Evolutionary conservation across 495 filamentous ascomycete genomes (phyloP).

Genomic region (Astrocystis sublimbata): DNA sequence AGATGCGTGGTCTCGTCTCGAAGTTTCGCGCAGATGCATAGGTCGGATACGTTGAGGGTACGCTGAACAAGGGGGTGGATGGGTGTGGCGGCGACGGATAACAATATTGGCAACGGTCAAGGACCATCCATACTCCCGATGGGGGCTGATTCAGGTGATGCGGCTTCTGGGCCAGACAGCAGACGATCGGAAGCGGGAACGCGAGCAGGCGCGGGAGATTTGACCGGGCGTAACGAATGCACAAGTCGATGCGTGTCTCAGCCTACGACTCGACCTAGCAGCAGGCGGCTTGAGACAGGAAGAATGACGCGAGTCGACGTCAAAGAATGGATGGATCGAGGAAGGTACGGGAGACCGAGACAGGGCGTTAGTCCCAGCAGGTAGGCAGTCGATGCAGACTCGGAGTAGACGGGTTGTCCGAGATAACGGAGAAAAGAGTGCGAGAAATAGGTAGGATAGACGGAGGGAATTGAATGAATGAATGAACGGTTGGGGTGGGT

Average conservation of each 20-base stretch:
- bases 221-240: not conserved
- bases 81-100: not conserved
- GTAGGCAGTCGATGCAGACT: not conserved
- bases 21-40: slow-evolving; percentile 3
- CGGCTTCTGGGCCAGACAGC: not conserved
- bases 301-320: slow-evolving; percentile 3
- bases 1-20: not conserved
- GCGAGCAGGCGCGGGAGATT: not conserved
- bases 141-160: not conserved
- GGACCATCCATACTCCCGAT: slow-evolving; percentile 18
- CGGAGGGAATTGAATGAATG: not conserved
- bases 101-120: not conserved
- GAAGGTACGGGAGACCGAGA: slow-evolving; percentile 1
- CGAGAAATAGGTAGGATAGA: not conserved
- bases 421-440: not conserved
- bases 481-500: not conserved
- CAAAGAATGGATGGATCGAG: not conserved
- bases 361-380: not conserved
- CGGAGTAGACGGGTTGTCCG: not conserved
- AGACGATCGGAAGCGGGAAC: not conserved
- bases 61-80: not conserved
- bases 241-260: slow-evolving; percentile 15
- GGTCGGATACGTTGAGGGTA: not conserved
- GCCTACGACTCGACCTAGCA: slow-evolving; percentile 5
- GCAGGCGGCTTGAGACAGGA: slow-evolving; percentile 12